Conservation (phyloP, 1,139 yeast species). For the Kodamaea derodonti region DNA sequence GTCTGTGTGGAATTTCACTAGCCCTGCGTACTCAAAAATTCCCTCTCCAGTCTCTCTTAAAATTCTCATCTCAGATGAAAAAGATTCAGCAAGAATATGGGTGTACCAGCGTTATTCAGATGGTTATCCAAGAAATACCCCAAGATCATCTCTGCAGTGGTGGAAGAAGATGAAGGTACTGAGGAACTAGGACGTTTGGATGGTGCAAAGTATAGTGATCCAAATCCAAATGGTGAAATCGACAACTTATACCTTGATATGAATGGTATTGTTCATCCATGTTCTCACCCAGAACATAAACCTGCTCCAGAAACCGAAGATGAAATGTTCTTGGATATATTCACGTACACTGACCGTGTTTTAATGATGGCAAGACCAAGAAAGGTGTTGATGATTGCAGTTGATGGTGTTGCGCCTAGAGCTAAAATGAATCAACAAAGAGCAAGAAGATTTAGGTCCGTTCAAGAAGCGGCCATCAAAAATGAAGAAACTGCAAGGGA, state of each 20-base stretch:
- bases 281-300: constrained; percentile 92
- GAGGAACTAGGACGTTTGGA: constrained; percentile 28
- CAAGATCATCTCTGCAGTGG: constrained; percentile 84
- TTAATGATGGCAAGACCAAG: constrained; percentile 93
- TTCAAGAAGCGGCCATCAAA: constrained; percentile 78
- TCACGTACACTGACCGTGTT: constrained; percentile 85
- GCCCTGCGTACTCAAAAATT: no score
- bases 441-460: constrained; percentile 91
- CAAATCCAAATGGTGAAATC: constrained; percentile 93
- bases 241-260: constrained; percentile 89
- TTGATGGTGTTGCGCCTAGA: constrained; percentile 98
- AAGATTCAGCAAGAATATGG: no score
- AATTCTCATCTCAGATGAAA: no score
- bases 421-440: constrained; percentile 99
- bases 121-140: constrained; percentile 95
- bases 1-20: no score
- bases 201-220: constrained; percentile 65
- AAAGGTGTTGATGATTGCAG: constrained; percentile 87
- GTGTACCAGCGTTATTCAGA: constrained; percentile 97
- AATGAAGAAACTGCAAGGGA: constrained; percentile 59
- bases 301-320: constrained; percentile 94
- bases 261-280: constrained; percentile 98
- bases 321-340: constrained; percentile 89
- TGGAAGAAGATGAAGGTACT: constrained; percentile 66
- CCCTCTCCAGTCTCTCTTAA: no score